These are phyloP conservation scores for Wickerhamomyces sydowiorum DNA, from an alignment of 805 yeast species.

Conservation along the genomic window DNA sequence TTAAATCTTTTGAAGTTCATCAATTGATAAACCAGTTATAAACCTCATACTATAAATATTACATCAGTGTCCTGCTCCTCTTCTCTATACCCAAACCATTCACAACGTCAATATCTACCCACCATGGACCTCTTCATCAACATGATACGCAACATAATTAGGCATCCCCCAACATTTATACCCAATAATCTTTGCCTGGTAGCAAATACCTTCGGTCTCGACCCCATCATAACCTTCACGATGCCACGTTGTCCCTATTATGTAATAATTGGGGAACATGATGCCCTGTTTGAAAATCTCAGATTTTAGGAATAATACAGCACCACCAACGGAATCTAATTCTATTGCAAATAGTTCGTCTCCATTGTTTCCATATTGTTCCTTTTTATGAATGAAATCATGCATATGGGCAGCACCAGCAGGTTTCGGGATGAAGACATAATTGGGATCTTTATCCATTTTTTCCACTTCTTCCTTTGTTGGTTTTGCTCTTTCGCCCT, in stretches of 20 bases:
- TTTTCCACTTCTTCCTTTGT: slow-evolving; percentile 11
- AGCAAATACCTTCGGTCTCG: slow-evolving; percentile 50
- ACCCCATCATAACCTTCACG: slow-evolving; percentile 50
- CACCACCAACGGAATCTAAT: slow-evolving; percentile 49
- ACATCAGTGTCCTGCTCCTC: too few species aligned
- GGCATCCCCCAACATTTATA: slow-evolving; percentile 47
- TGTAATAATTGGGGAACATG: slow-evolving; percentile 38
- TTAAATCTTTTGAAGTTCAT: too few species aligned
- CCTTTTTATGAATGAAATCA: slow-evolving; percentile 3
- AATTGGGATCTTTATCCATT: slow-evolving; percentile 16
- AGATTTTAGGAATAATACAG: slow-evolving; percentile 38
- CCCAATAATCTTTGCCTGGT: slow-evolving; percentile 37
- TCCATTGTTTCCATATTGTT: neutral
- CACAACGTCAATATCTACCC: neutral
- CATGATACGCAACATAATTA: slow-evolving; percentile 36
- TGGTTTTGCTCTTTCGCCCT: slow-evolving; percentile 26
- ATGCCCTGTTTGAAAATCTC: slow-evolving; percentile 40
- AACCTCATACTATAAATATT: too few species aligned
- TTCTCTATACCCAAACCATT: neutral
- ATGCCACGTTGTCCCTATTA: slow-evolving; percentile 39
- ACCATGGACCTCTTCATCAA: slow-evolving; percentile 1
- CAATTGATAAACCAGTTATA: too few species aligned
- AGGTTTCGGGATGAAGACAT: slow-evolving; percentile 22
- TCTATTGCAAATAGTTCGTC: slow-evolving; percentile 12
- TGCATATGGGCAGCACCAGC: slow-evolving; percentile 18